Percentiles rank a stretch among this genome's conserved stretches.
Conservation (phyloP, 148 eudicot genomes). For the Amaranthus hypochondriacus region DNA sequence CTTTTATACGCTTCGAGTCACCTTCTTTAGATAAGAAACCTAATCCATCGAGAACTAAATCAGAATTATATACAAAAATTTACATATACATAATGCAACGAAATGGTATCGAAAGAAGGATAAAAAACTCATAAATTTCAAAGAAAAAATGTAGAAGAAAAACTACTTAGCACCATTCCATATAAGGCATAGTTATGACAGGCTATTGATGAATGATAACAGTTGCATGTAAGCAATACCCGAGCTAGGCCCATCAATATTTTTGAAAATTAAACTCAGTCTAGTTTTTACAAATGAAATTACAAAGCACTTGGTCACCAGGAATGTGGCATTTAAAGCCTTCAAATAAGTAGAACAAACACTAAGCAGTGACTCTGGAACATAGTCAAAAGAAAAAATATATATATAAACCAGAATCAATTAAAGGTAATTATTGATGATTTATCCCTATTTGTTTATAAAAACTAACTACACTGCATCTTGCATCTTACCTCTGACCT, state of each 20-base stretch:
- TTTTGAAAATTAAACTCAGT: not conserved
- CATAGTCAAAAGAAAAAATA: too few relatives aligned
- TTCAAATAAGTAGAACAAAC: not conserved
- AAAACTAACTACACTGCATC: too few relatives aligned
- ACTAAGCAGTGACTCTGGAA: not conserved
- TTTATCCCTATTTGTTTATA: too few relatives aligned
- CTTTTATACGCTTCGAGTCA: slow-evolving; percentile 24
- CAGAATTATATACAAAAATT: slow-evolving; percentile 3
- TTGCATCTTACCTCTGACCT: too few relatives aligned
- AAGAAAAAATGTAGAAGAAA: not conserved
- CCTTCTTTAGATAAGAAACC: slow-evolving; percentile 54
- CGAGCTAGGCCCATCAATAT: not conserved
- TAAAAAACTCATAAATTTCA: not conserved
- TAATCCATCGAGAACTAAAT: slow-evolving; percentile 16
- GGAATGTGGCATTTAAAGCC: not conserved
- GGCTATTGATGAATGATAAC: not conserved
- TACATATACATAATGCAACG: not conserved
- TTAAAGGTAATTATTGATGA: too few relatives aligned
- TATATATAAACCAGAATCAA: too few relatives aligned
- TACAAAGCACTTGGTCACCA: too few relatives aligned
- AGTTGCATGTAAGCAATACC: not conserved
- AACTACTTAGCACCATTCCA: not conserved
- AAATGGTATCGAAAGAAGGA: not conserved
- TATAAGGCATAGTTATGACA: not conserved
- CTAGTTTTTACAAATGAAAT: not conserved